phyloP scores from a whole-genome alignment of 805 yeast genomes.

The Hanseniaspora lachancei region DNA sequence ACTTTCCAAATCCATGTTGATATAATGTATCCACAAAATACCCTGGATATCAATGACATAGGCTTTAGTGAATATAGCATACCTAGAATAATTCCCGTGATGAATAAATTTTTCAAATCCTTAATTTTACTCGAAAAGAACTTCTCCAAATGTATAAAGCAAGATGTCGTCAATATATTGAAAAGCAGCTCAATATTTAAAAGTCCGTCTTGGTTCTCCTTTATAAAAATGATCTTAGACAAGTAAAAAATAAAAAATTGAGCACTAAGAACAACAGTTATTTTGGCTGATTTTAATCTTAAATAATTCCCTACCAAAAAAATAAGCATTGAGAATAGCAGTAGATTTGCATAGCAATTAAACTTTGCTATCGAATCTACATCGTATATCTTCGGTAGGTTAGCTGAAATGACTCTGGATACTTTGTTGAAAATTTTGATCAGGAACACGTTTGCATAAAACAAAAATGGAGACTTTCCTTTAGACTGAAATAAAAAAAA shows the following conservation, averaged over 20 bases:
- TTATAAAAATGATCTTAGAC: background rate
- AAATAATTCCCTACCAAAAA: conserved; percentile 5
- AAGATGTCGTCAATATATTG: background rate
- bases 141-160: background rate
- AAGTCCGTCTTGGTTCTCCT: background rate
- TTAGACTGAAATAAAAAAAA: conserved; percentile 8
- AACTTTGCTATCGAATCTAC: background rate
- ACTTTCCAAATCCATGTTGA: conserved; percentile 7
- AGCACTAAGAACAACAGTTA: background rate
- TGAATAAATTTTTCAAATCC: background rate
- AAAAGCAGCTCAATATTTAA: background rate
- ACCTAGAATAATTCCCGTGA: background rate
- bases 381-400: background rate
- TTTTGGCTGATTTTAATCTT: background rate
- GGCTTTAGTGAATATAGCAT: conserved; percentile 1
- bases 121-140: background rate
- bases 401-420: background rate
- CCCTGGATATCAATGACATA: background rate
- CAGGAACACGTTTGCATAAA: background rate
- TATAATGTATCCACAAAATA: background rate
- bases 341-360: background rate
- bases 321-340: background rate
- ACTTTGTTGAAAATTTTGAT: background rate
- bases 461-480: conserved; percentile 8
- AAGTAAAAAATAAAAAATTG: background rate